Evolutionary conservation across 2,329 filamentous ascomycete species (phyloP).

Genomic region (Pseudogymnoascus sp.): DNA sequence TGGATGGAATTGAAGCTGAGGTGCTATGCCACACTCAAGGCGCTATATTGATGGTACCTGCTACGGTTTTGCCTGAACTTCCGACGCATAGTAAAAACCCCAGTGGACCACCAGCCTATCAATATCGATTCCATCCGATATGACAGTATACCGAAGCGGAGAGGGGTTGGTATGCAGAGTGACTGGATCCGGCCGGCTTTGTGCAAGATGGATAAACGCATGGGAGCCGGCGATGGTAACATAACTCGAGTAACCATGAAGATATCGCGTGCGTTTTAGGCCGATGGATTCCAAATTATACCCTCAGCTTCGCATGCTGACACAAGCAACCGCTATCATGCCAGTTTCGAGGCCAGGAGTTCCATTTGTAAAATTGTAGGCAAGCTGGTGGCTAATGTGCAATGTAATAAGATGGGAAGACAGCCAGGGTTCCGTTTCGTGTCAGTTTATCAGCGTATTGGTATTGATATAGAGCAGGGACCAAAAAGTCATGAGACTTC

Average conservation of each 20-base stretch:
- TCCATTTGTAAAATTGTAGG: not conserved
- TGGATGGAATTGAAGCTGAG: not conserved
- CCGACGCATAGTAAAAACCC: not conserved
- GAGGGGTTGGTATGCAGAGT: not conserved
- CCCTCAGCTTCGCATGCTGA: not conserved
- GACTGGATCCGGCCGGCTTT: not conserved
- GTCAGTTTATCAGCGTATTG: not conserved
- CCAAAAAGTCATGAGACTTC: not conserved
- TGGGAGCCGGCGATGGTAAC: not conserved
- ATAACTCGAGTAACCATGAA: not conserved
- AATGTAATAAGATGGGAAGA: not conserved
- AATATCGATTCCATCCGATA: not conserved
- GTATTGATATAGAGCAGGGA: not conserved
- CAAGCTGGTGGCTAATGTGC: not conserved
- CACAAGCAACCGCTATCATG: not conserved
- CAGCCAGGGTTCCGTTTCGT: not conserved
- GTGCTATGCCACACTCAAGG: not conserved
- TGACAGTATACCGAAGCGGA: not conserved
- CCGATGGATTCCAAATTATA: not conserved
- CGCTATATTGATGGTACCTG: not conserved
- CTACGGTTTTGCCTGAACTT: not conserved
- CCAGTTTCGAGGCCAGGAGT: not conserved
- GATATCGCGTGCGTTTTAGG: not conserved
- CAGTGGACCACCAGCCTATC: not conserved
- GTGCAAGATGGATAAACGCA: not conserved